These are phyloP conservation scores for Viridothelium virens DNA, from an alignment of 495 filamentous ascomycete genomes.

Conservation along the genomic window DNA sequence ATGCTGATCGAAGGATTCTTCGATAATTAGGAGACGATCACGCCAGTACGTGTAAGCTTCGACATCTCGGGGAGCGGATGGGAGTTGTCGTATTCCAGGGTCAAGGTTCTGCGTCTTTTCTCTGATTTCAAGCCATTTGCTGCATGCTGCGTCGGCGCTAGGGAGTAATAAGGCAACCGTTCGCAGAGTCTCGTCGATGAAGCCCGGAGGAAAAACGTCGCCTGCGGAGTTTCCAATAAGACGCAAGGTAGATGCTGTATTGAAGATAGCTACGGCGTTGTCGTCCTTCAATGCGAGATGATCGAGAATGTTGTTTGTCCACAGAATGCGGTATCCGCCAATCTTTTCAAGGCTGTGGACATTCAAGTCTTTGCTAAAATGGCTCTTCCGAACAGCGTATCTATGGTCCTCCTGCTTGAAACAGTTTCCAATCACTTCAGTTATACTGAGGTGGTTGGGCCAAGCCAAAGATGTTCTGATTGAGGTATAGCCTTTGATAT, in stretches of 20 bases:
- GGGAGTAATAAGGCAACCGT: constrained; percentile 45
- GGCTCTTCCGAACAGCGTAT: background rate
- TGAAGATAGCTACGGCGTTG: background rate
- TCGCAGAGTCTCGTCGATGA: constrained; percentile 41
- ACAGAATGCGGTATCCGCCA: background rate
- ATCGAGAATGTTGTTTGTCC: constrained; percentile 3
- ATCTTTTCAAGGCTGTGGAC: constrained; percentile 1
- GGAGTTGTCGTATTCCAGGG: constrained; percentile 26
- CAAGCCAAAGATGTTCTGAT: constrained; percentile 14
- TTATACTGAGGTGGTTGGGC: constrained; percentile 2
- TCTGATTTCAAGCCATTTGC: constrained; percentile 13
- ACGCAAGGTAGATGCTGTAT: background rate
- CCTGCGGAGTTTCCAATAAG: background rate
- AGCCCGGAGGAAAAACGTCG: constrained; percentile 27
- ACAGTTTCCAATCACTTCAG: background rate
- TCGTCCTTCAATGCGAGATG: background rate
- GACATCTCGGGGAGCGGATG: constrained; percentile 36
- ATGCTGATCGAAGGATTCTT: constrained; percentile 46
- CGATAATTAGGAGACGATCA: constrained; percentile 45
- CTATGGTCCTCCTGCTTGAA: background rate
- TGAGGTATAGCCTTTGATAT: background rate
- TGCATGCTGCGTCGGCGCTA: constrained; percentile 20
- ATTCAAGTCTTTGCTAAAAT: background rate
- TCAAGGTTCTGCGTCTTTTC: constrained; percentile 27
- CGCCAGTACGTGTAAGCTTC: constrained; percentile 44